A percentile compares a stretch with the other conserved stretches of the same genome.
Conservation (phyloP, 805 yeast species). For the Starmera caribaea region DNA sequence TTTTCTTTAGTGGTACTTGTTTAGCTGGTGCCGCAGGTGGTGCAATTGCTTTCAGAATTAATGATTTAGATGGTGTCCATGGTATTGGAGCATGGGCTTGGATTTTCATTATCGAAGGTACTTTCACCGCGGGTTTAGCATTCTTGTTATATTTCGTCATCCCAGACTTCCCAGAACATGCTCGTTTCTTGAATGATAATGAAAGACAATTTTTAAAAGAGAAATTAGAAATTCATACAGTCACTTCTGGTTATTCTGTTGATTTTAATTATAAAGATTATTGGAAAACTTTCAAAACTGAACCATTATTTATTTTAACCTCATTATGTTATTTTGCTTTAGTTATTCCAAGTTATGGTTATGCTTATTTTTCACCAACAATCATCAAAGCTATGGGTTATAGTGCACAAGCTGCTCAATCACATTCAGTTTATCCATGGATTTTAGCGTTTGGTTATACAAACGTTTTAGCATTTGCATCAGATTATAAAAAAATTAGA, state of each 20-base stretch:
- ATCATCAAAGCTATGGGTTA: slow-evolving; percentile 31
- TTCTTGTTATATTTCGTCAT: slow-evolving; percentile 28
- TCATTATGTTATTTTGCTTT: slow-evolving; percentile 27
- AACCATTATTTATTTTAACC: too few relatives aligned
- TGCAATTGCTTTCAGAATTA: slow-evolving; percentile 36
- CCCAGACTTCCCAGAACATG: slow-evolving; percentile 25
- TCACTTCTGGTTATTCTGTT: too few relatives aligned
- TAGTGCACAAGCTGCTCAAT: slow-evolving; percentile 65
- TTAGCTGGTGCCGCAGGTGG: slow-evolving; percentile 51
- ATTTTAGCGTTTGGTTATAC: slow-evolving; percentile 60
- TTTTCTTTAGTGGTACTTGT: slow-evolving; percentile 42
- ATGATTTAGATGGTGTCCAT: slow-evolving; percentile 34
- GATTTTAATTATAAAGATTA: too few relatives aligned
- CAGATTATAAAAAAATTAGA: slow-evolving; percentile 46
- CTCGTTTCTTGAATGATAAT: too few relatives aligned
- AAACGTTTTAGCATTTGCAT: slow-evolving; percentile 47
- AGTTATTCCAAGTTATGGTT: slow-evolving; percentile 28
- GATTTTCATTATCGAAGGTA: slow-evolving; percentile 42
- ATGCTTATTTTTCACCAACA: slow-evolving; percentile 35
- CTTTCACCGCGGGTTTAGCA: slow-evolving; percentile 30
- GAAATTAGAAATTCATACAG: too few relatives aligned
- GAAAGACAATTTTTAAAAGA: too few relatives aligned
- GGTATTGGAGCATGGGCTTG: slow-evolving; percentile 41
- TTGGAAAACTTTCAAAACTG: too few relatives aligned
- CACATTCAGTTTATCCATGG: slow-evolving; percentile 84